Base-by-base conservation (phyloP, 768 basidiomycete species). In the Russula olivacea region DNA sequence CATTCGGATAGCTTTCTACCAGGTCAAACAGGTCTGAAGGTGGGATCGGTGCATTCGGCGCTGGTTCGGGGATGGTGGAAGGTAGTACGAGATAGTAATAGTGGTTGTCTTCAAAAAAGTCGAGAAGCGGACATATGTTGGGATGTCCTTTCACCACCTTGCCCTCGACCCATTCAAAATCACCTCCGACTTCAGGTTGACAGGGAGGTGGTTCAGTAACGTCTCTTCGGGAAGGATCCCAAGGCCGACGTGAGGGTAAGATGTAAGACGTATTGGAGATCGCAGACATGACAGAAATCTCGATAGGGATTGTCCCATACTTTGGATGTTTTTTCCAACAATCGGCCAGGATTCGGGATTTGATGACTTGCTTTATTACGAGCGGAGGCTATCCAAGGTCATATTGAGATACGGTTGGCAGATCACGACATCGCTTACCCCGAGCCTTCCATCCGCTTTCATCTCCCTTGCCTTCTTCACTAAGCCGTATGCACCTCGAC, bases 261-360 rank as follows among this genome's bases (percentile, higher is more conserved):
- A 86, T 79, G 74, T 92, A 92, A 28, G 86, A 80, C 4, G 85
- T 89, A 66, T 87, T 83, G 53, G 91, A 93, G 74, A 93, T 87
- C 52, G 89, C 85, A 61, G 90, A 91, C 91, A 93, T 90, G 71
- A 93, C 91, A 72, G 89, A 91, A 28, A 96, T 96, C 76, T 99
- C 97, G 77, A 98, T 96, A 17, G 97, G 96, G 70, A 98, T 97
- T 9, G 97, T 97, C 61, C 96, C 96, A 73, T 91, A 83, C 65
- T 88, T 84, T 48, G 91, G 89, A 73, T 99, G 96, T 71, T 91
- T 91, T 78, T 98, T 98, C 97, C 97, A 99, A 74, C 96, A 98
- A 76, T 99, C 96, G 34, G 96, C 96, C 57, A 99, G 82, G 63
- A 99, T 99, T 56, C 97, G 90, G 52, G 92, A 94, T 75, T 98